These are phyloP conservation scores for Davidsoniella neocaledoniae DNA, from an alignment of 2,329 filamentous ascomycete genomes.

Conservation along the genomic window DNA sequence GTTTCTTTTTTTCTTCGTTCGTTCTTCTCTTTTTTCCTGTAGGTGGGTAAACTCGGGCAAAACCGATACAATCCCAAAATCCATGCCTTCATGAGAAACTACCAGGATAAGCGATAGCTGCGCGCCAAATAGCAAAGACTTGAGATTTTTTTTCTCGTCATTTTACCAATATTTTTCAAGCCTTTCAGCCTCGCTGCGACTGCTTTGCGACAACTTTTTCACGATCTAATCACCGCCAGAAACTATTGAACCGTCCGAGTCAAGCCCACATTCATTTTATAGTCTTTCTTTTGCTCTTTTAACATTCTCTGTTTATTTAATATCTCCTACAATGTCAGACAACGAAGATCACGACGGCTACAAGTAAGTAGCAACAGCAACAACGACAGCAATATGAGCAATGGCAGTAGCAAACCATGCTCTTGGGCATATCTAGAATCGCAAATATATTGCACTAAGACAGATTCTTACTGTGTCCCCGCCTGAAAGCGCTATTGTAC, in stretches of 20 bases:
- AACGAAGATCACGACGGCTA: slow-evolving; percentile 48
- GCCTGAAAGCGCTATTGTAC: background rate
- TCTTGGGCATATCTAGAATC: background rate
- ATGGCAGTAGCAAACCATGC: too few species aligned
- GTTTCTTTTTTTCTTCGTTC: too few species aligned
- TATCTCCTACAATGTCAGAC: slow-evolving; percentile 45
- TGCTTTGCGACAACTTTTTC: background rate
- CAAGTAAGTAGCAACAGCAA: slow-evolving; percentile 27
- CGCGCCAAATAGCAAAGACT: background rate
- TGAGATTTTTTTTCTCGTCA: background rate
- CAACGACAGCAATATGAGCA: too few species aligned
- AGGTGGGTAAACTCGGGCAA: background rate
- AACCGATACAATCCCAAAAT: slow-evolving; percentile 1
- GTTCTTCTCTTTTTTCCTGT: background rate
- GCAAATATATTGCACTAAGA: background rate
- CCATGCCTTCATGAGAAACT: background rate
- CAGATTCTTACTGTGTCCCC: background rate
- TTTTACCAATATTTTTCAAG: background rate
- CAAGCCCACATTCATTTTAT: background rate
- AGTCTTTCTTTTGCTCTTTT: background rate
- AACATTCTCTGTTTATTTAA: slow-evolving; percentile 4
- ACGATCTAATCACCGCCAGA: background rate
- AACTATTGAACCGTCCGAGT: too few species aligned
- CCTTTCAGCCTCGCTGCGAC: background rate
- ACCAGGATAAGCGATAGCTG: background rate